Evolutionary conservation across 352 stramenopile species (phyloP).

Genomic region (Blastocystis sp.): DNA sequence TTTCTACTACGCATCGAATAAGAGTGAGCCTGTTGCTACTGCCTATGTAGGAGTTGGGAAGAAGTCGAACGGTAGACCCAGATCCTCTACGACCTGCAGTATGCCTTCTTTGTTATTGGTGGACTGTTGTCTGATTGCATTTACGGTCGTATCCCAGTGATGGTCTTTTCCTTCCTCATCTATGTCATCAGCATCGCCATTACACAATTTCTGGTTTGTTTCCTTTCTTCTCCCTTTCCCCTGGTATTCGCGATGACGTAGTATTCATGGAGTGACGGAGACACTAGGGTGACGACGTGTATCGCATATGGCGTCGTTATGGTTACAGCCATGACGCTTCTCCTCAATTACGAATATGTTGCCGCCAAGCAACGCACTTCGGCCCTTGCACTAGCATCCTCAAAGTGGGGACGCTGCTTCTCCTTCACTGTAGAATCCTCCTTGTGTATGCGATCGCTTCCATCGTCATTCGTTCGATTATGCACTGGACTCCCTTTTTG

Average conservation of each 20-base stretch:
- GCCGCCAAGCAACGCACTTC: neutral
- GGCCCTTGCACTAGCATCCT: neutral
- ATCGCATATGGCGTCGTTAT: constrained; percentile 14
- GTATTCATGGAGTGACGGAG: neutral
- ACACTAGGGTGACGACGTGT: neutral
- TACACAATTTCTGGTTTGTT: neutral
- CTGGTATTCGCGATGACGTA: constrained; percentile 28
- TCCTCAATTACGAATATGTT: constrained; percentile 26
- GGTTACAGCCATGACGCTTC: neutral
- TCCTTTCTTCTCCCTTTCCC: neutral
- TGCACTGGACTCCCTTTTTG: neutral
- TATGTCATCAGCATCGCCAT: neutral
- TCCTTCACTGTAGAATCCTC: neutral
- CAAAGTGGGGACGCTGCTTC: neutral
- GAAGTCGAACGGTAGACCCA: neutral
- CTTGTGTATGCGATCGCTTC: neutral
- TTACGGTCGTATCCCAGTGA: constrained; percentile 19
- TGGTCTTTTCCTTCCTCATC: constrained; percentile 1
- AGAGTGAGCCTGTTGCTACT: constrained; percentile 18
- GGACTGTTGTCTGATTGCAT: constrained; percentile 24
- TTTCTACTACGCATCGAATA: constrained; percentile 14
- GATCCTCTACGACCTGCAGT: constrained; percentile 32
- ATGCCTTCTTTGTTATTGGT: constrained; percentile 13
- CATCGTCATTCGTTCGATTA: neutral
- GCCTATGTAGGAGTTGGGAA: neutral